phyloP scores from a whole-genome alignment of 1,284 basidiomycete species.

The Amylostereum areolatum region DNA sequence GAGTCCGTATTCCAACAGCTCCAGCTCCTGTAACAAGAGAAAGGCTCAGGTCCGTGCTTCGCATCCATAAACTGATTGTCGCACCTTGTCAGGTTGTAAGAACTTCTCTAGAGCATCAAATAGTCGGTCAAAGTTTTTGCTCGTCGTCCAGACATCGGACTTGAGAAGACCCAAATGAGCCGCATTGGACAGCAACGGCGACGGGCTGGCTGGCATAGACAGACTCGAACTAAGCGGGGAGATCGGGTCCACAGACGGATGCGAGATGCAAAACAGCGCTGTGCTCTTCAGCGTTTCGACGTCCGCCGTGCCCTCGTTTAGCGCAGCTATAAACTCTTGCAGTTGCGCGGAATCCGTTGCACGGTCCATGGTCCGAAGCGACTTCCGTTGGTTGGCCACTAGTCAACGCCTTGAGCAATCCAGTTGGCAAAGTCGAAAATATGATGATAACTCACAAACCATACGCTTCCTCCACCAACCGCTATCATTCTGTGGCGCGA shows the following conservation, averaged over 20 bases:
- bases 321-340: constrained; percentile 40
- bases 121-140: constrained; percentile 59
- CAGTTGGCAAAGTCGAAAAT: constrained; percentile 9
- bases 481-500: constrained; percentile 52
- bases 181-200: constrained; percentile 34
- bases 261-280: constrained; percentile 52
- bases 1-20: constrained; percentile 65
- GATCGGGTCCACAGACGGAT: constrained; percentile 42
- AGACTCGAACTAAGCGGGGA: constrained; percentile 22
- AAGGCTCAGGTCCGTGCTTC: constrained; percentile 4
- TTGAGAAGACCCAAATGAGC: constrained; percentile 34
- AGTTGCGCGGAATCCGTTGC: constrained; percentile 43
- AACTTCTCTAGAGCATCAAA: constrained; percentile 57
- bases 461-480: constrained; percentile 77
- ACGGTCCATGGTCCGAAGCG: constrained; percentile 30
- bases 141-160: constrained; percentile 58
- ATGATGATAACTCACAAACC: constrained; percentile 40
- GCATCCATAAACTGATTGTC: constrained; percentile 12
- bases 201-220: constrained; percentile 35
- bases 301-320: constrained; percentile 49
- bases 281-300: constrained; percentile 52
- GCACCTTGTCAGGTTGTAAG: constrained; percentile 53
- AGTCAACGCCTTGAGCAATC: constrained; percentile 6
- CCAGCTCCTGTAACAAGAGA: constrained; percentile 39
- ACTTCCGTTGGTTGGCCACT: constrained; percentile 48